Evolutionary conservation across 2,329 filamentous ascomycete species (phyloP).

Genomic region (Fusarium caatingaense): DNA sequence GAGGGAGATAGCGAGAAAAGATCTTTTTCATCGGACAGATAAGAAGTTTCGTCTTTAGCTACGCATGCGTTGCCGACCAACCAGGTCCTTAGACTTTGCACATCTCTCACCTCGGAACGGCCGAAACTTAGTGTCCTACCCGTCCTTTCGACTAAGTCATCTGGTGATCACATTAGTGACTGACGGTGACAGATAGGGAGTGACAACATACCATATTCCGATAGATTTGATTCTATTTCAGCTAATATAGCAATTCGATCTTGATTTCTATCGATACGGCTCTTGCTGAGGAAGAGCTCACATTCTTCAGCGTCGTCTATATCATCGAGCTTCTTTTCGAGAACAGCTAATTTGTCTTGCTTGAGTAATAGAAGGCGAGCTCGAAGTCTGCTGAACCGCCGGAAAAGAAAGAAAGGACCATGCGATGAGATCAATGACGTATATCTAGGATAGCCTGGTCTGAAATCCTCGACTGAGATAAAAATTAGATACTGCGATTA

Average conservation of each 20-base stretch:
- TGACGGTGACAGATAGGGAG: fast-evolving
- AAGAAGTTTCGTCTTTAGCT: neutral
- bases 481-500: fast-evolving
- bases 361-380: neutral
- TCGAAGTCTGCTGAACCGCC: neutral
- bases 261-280: neutral
- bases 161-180: fast-evolving
- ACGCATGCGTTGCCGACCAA: neutral
- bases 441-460: neutral
- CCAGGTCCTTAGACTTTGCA: neutral
- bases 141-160: neutral
- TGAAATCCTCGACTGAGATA: neutral
- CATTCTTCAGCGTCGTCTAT: neutral
- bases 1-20: neutral
- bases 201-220: neutral
- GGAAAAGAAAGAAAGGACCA: neutral
- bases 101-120: neutral
- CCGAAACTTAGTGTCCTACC: neutral
- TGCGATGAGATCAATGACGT: conserved; percentile 7
- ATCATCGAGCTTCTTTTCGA: neutral
- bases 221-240: neutral
- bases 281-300: neutral
- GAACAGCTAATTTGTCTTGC: neutral
- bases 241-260: neutral
- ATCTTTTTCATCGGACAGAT: neutral